Evolutionary conservation across 129 eudicot species (phyloP), one percentile per base, ranked within the genome.

Genomic region (Kitagawia praeruptora): DNA sequence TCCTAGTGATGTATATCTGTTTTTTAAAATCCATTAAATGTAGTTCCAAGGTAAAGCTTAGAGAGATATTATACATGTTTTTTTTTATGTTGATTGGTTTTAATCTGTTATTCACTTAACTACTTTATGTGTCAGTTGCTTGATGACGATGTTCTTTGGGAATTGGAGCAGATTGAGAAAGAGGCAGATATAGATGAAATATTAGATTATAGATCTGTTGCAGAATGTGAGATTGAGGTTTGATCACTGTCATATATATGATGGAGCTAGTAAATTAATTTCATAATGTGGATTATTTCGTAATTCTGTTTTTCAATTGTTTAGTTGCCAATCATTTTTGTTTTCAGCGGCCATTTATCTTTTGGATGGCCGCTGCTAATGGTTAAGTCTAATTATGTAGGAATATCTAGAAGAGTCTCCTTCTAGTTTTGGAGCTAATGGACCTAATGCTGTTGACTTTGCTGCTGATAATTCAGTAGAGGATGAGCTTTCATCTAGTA

Each of bases 111-210:
- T 58, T 58, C 31, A 61, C 69, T 23, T 44, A 4, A 61, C 73
- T 77, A 71, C 66, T 56, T 41, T 75, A 7, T 78, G 83, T 28
- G 51, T 83, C 90, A 92, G 99, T 87, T 84, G 49, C 82, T 92
- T 85, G 96, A 89, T 51, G 88, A 81, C 71, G 91, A 83, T 85
- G 83, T 87, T 81, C 89, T 87, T 67, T 81, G 41, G 77, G 90
- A 89, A 84, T 78, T 95, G 87, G 97, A 95, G 85, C 87, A 90
- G 82, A 90, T 95, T 87, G 97, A 92, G 89, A 95, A 92, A 84
- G 87, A 76, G 79, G 87, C 87, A 80, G 97, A 95, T 81, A 82
- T 95, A 69, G 95, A 89, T 49, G 99, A 95, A 85, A 95, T 95
- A 63, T 82, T 95, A 75, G 78, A 82, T 74, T 95, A 89, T 81